phyloP scores from a whole-genome alignment of 306 rosid genomes.

The Vigna angularis region DNA sequence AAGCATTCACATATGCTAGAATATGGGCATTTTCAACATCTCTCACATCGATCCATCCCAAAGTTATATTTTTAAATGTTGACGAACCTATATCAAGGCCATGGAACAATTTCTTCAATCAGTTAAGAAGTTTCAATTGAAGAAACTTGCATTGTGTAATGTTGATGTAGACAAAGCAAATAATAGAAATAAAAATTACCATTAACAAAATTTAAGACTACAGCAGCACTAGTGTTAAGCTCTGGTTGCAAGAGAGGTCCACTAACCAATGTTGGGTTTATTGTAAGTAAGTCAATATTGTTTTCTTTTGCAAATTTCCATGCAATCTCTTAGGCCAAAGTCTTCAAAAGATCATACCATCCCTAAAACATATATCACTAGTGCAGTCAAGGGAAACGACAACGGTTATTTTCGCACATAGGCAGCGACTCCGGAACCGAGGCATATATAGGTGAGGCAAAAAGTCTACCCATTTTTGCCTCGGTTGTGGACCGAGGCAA shows the following conservation, averaged over 20 bases:
- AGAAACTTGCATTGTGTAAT: background rate
- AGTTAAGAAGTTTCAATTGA: background rate
- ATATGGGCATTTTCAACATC: slow-evolving; percentile 78
- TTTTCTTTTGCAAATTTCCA: too few relatives aligned
- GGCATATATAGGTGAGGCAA: too few relatives aligned
- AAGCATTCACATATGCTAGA: slow-evolving; percentile 68
- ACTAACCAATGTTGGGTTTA: too few relatives aligned
- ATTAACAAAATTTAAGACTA: slow-evolving; percentile 49
- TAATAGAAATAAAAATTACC: slow-evolving; percentile 46
- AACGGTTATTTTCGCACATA: too few relatives aligned
- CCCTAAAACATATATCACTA: too few relatives aligned
- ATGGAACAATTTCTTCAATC: background rate
- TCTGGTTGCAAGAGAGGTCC: slow-evolving; percentile 48
- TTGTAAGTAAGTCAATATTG: too few relatives aligned
- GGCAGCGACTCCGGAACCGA: too few relatives aligned
- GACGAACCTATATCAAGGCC: slow-evolving; percentile 55
- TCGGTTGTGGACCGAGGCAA: too few relatives aligned
- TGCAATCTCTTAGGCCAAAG: too few relatives aligned
- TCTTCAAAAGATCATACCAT: too few relatives aligned
- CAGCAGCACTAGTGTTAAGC: slow-evolving; percentile 56
- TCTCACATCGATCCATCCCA: slow-evolving; percentile 73
- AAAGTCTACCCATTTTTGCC: too few relatives aligned
- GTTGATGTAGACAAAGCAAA: background rate
- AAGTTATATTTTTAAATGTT: slow-evolving; percentile 54
- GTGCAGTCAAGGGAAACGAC: too few relatives aligned